phyloP scores from a whole-genome alignment of 306 rosid genomes.

The Vigna nakashimae region DNA sequence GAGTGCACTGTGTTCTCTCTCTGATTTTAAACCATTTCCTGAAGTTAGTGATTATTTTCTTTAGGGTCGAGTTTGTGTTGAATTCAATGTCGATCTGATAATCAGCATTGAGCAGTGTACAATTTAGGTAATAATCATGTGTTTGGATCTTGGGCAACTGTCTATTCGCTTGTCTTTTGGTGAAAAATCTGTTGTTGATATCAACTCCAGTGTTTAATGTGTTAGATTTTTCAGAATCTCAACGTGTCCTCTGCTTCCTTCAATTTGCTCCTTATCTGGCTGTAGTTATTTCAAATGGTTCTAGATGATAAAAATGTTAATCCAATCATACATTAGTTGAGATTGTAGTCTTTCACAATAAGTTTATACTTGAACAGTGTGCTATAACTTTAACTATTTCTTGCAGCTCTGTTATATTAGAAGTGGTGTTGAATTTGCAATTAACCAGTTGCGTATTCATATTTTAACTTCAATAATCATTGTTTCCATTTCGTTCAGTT shows the following conservation, averaged over 20 bases:
- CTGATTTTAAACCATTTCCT: not conserved
- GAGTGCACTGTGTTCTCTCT: not conserved
- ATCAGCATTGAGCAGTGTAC: not conserved
- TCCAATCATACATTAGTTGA: not conserved
- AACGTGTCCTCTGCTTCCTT: not conserved
- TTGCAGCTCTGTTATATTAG: not conserved
- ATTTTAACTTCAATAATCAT: not conserved
- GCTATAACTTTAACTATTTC: not conserved
- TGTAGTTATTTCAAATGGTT: not conserved
- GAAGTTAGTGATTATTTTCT: constrained; percentile 2
- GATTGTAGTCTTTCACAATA: not conserved
- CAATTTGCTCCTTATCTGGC: not conserved
- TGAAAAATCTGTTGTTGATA: constrained; percentile 37
- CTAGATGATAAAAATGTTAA: not conserved
- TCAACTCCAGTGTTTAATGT: constrained; percentile 19
- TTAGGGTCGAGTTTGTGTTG: constrained; percentile 10
- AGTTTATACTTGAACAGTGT: not conserved
- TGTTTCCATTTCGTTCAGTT: constrained; percentile 35
- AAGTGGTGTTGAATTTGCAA: constrained; percentile 10
- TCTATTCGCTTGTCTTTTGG: not conserved
- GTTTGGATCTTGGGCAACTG: not conserved
- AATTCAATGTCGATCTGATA: constrained; percentile 39
- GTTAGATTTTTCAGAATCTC: not conserved
- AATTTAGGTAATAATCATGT: not conserved
- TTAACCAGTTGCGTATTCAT: constrained; percentile 1